Evolutionary conservation across 768 basidiomycete genomes (phyloP).

Genomic region (Phaffia tasmanica): DNA sequence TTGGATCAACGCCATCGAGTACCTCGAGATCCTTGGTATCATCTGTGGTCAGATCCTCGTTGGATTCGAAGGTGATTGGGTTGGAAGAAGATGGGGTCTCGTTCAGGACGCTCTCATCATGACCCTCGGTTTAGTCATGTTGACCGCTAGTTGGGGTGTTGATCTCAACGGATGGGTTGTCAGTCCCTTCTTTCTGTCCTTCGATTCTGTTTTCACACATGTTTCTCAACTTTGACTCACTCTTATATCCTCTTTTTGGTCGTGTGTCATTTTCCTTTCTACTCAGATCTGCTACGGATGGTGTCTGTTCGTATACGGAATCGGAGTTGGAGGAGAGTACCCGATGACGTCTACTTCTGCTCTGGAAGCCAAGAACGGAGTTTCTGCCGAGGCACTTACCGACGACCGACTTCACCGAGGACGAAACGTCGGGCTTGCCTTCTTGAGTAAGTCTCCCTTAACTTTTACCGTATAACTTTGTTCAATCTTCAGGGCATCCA

Average conservation of each 20-base stretch:
- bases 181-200: constrained; percentile 16
- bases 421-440: constrained; percentile 40
- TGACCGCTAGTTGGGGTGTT: constrained; percentile 41
- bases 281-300: constrained; percentile 32
- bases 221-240: not conserved
- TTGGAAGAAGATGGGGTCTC: constrained; percentile 39
- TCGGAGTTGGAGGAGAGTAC: constrained; percentile 38
- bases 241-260: not conserved
- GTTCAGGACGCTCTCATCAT: constrained; percentile 41
- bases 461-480: not conserved
- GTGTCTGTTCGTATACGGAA: constrained; percentile 40
- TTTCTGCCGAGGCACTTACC: constrained; percentile 27
- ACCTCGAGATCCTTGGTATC: constrained; percentile 41
- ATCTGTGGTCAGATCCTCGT: constrained; percentile 39
- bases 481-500: not conserved
- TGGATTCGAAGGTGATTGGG: constrained; percentile 41
- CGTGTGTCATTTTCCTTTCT: not conserved
- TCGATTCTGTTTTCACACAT: not conserved
- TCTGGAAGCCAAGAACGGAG: constrained; percentile 36
- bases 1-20: constrained; percentile 38
- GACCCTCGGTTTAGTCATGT: constrained; percentile 37
- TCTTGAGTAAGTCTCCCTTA: constrained; percentile 31
- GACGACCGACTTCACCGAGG: constrained; percentile 42
- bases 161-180: constrained; percentile 40
- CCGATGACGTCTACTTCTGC: constrained; percentile 41